phyloP scores from a whole-genome alignment of 225 moss, liverwort and hornwort genomes.

The Pleurozium schreberi region DNA sequence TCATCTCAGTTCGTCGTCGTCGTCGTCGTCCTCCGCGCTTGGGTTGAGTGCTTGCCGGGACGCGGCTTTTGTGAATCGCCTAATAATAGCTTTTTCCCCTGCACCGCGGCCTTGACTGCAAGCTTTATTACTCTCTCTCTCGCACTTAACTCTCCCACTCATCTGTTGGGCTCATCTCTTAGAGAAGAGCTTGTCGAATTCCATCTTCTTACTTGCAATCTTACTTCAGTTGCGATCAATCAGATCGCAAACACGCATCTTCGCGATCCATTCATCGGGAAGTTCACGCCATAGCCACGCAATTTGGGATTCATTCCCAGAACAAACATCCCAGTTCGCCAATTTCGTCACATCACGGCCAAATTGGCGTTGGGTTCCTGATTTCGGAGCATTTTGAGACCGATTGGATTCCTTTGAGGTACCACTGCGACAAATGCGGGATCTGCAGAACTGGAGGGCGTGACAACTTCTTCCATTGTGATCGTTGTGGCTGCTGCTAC shows the following conservation, averaged over 20 bases:
- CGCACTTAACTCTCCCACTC: neutral
- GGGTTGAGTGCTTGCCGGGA: neutral
- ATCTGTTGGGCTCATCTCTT: neutral
- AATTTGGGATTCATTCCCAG: neutral
- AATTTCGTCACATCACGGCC: neutral
- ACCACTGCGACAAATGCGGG: conserved; percentile 85
- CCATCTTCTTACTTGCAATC: neutral
- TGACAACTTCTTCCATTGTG: conserved; percentile 91
- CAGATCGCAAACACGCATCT: neutral
- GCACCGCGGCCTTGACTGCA: neutral
- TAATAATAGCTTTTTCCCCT: neutral
- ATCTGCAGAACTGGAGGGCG: conserved; percentile 92
- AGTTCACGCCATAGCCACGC: neutral
- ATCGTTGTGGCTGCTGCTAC: conserved; percentile 89
- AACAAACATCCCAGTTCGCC: neutral
- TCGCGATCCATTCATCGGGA: neutral
- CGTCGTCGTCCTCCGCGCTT: neutral
- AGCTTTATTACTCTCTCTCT: neutral
- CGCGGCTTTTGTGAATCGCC: conserved; percentile 11
- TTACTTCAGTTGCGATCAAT: neutral
- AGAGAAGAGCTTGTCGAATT: neutral
- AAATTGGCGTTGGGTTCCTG: neutral
- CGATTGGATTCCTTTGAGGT: neutral
- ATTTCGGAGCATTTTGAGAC: neutral
- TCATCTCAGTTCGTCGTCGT: neutral